Percentiles rank a stretch among this genome's conserved stretches.
Conservation (phyloP, 108 stramenopile genomes). For the Aurantiochytrium sp. region DNA sequence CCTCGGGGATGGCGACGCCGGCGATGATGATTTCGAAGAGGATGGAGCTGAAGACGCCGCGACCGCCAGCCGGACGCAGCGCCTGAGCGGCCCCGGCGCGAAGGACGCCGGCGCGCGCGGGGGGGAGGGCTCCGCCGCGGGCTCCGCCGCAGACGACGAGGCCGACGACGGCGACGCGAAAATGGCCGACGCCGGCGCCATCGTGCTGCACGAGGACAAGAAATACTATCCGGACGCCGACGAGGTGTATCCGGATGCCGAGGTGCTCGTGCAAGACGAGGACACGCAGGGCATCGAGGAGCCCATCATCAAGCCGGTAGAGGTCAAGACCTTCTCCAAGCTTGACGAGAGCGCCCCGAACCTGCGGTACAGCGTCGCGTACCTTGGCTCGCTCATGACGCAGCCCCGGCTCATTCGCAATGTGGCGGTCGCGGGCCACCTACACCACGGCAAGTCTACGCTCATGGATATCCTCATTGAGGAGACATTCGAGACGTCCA, state of each 20-base stretch:
- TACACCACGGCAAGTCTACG: slow-evolving; percentile 91
- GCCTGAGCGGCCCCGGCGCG: background rate
- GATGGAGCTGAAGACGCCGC: slow-evolving; percentile 48
- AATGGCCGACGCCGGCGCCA: slow-evolving; percentile 56
- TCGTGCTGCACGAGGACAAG: slow-evolving; percentile 98
- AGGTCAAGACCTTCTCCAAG: slow-evolving; percentile 64
- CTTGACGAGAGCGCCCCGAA: slow-evolving; percentile 48
- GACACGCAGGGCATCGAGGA: slow-evolving; percentile 94
- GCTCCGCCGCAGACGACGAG: slow-evolving; percentile 45
- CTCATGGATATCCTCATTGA: slow-evolving; percentile 79
- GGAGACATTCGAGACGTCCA: slow-evolving; percentile 44
- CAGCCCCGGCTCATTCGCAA: slow-evolving; percentile 61
- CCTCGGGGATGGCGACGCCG: slow-evolving; percentile 19
- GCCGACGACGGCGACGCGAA: background rate
- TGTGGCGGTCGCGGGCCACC: slow-evolving; percentile 83
- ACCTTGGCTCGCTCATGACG: slow-evolving; percentile 48
- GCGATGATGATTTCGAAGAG: slow-evolving; percentile 55
- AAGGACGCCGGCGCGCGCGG: slow-evolving; percentile 72
- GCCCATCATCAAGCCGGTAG: slow-evolving; percentile 87
- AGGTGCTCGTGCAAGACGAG: slow-evolving; percentile 92
- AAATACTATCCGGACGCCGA: slow-evolving; percentile 95
- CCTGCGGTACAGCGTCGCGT: slow-evolving; percentile 43
- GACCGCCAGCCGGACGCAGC: background rate
- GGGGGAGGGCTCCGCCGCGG: slow-evolving; percentile 44
- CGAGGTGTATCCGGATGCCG: slow-evolving; percentile 79